Base-by-base conservation (phyloP, 2,329 filamentous ascomycete genomes). In the Fusarium coffeatum region DNA sequence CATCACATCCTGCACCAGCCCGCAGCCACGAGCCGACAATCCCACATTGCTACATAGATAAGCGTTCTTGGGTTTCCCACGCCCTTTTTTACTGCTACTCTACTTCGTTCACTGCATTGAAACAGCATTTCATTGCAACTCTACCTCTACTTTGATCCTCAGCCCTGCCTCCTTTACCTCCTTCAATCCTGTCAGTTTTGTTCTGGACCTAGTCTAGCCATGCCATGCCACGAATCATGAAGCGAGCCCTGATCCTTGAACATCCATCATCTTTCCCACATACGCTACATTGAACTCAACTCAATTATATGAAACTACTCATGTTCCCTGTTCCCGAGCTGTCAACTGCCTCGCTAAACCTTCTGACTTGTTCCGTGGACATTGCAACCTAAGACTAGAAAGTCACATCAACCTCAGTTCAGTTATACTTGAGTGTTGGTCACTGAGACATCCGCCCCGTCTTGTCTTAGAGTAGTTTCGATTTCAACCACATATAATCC, bases 181-280 rank as follows among this genome's bases (percentile, higher is more conserved):
- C 34, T 41, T 23, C 32, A 43, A 66, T 75, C 53, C 53, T 67
- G 51, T 65, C 63, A 51, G 53, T 68, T 59, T 34, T 45, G 61
- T 71, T 61, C 63, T 55, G 48, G 61, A 59, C 53, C 59, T 51
- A 59, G 42, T 59, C 67, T 70, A 61, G 57, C 68, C 53, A 63
- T 69, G 71, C 56, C 64, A 69, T 69, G 64, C 72, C 64, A 69
- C 64, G 67, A 71, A 60, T 73, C 69, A 74, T 69, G 63, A 68
- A 59, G 62, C 69, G 53, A 70, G 59, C 43, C 68, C 68, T 56
- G 59, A 64, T 69, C 64, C 70, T 53, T 64, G 59, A 22, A 64
- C 53, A 65, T 65, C 60, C 53, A 65, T 65, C 62, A 66, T 55
- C 46, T 56, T 50, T 49, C 55, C 27, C 54, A 50, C 45, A 50